These are phyloP conservation scores for Sordariomycetes sp. DNA, from an alignment of 2,329 filamentous ascomycete species.

Conservation along the genomic window DNA sequence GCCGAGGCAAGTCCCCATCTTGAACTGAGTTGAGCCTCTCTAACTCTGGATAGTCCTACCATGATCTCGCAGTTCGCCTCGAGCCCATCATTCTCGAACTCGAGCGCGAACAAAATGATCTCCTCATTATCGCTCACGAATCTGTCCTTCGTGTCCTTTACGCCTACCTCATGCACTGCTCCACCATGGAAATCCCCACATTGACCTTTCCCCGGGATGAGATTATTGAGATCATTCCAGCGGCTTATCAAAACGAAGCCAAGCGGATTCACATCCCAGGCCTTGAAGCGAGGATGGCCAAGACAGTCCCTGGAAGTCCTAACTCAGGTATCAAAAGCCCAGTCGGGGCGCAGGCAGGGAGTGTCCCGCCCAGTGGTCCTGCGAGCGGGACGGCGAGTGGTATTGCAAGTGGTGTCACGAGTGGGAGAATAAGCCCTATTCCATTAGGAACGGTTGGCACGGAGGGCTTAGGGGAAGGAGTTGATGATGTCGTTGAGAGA, in stretches of 20 bases:
- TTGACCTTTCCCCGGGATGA: slow-evolving; percentile 92
- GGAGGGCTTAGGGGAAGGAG: too few relatives aligned
- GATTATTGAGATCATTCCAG: slow-evolving; percentile 97
- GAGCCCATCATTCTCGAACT: slow-evolving; percentile 97
- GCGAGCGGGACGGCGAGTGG: slow-evolving; percentile 16
- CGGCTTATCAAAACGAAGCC: slow-evolving; percentile 93
- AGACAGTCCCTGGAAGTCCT: slow-evolving; percentile 67
- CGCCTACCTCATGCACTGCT: slow-evolving; percentile 97
- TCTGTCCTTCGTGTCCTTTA: slow-evolving; percentile 96
- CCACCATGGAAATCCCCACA: slow-evolving; percentile 85
- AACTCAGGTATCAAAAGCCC: slow-evolving; percentile 77
- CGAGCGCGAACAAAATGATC: slow-evolving; percentile 90
- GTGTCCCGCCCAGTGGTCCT: slow-evolving; percentile 12
- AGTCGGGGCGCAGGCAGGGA: slow-evolving; percentile 43
- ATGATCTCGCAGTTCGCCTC: slow-evolving; percentile 93
- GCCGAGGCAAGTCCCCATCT: slow-evolving; percentile 64
- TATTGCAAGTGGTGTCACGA: slow-evolving; percentile 14
- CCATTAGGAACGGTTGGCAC: too few relatives aligned
- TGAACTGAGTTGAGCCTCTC: too few relatives aligned
- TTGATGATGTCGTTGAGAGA: too few relatives aligned
- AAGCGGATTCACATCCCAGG: slow-evolving; percentile 80
- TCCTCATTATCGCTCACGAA: slow-evolving; percentile 97
- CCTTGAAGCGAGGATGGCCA: slow-evolving; percentile 47
- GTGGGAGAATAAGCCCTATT: slow-evolving; percentile 35
- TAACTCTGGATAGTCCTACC: slow-evolving; percentile 79